These are phyloP conservation scores for Mortierella sp. DNA, from an alignment of 371 early-diverging fungal species.

Conservation along the genomic window DNA sequence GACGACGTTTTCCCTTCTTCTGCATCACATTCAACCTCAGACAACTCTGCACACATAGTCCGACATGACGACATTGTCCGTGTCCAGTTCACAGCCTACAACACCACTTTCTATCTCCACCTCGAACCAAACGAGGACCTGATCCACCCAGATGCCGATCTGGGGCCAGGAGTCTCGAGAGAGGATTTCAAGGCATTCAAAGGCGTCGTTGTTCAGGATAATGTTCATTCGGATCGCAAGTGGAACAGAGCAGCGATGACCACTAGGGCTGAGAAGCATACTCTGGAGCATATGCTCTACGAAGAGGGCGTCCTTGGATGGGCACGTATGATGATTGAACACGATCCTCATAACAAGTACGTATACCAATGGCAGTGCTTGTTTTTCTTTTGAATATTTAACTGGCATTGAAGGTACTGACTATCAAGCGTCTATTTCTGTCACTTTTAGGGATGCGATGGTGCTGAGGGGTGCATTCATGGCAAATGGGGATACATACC, in stretches of 20 bases:
- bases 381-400: not conserved
- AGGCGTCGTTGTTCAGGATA: slow-evolving; percentile 65
- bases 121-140: slow-evolving; percentile 83
- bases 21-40: not conserved
- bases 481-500: slow-evolving; percentile 68
- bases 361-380: not conserved
- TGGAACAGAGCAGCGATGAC: slow-evolving; percentile 51
- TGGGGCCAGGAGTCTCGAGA: slow-evolving; percentile 48
- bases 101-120: slow-evolving; percentile 78
- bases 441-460: slow-evolving; percentile 53
- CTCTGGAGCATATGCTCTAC: slow-evolving; percentile 56
- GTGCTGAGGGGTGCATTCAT: slow-evolving; percentile 78
- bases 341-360: slow-evolving; percentile 59
- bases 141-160: slow-evolving; percentile 77
- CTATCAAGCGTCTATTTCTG: not conserved
- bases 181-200: slow-evolving; percentile 72
- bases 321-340: slow-evolving; percentile 75
- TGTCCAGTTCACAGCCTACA: slow-evolving; percentile 75
- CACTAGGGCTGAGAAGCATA: slow-evolving; percentile 40
- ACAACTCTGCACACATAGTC: not conserved
- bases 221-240: slow-evolving; percentile 48
- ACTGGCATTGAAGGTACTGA: not conserved
- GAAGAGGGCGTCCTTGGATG: slow-evolving; percentile 70
- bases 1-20: slow-evolving; percentile 1
- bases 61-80: slow-evolving; percentile 73